These are phyloP conservation scores for Cladosporium sp. DNA, from an alignment of 2,329 filamentous ascomycete genomes.

Conservation along the genomic window DNA sequence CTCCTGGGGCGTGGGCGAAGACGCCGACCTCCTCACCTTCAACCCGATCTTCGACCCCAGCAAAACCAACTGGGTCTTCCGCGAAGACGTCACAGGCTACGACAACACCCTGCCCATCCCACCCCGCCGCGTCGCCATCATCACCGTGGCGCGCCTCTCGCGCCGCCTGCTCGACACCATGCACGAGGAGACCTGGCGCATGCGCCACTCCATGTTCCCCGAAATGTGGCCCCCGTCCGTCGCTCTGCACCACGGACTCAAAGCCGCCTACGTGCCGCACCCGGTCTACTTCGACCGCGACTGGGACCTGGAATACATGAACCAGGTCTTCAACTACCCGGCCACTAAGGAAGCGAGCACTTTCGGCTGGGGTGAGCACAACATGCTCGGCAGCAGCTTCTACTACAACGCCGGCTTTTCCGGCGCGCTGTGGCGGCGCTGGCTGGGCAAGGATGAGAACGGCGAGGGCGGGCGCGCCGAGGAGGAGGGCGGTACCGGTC, in stretches of 20 bases:
- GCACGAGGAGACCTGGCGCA: conserved; percentile 70
- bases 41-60: conserved; percentile 75
- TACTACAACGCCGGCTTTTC: conserved; percentile 50
- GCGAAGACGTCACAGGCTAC: conserved; percentile 65
- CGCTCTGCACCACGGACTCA: conserved; percentile 71
- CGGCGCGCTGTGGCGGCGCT: conserved; percentile 46
- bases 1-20: conserved; percentile 71
- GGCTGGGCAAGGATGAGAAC: conserved; percentile 46
- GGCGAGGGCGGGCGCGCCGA: conserved; percentile 32
- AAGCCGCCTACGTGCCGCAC: conserved; percentile 73
- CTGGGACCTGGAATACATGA: conserved; percentile 52
- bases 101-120: conserved; percentile 51
- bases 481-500: conserved; percentile 38
- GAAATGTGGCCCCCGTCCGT: conserved; percentile 76
- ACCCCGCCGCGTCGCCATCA: conserved; percentile 71
- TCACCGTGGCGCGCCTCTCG: conserved; percentile 71
- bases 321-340: conserved; percentile 47
- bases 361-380: conserved; percentile 51
- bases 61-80: conserved; percentile 69
- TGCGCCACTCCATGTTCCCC: conserved; percentile 68
- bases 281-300: conserved; percentile 75
- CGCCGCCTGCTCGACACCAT: conserved; percentile 69
- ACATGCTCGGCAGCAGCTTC: conserved; percentile 47
- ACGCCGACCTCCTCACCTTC: conserved; percentile 69
- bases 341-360: conserved; percentile 42